Conservation (phyloP, 305 asterid species). For the Fraxinus latifolia region DNA sequence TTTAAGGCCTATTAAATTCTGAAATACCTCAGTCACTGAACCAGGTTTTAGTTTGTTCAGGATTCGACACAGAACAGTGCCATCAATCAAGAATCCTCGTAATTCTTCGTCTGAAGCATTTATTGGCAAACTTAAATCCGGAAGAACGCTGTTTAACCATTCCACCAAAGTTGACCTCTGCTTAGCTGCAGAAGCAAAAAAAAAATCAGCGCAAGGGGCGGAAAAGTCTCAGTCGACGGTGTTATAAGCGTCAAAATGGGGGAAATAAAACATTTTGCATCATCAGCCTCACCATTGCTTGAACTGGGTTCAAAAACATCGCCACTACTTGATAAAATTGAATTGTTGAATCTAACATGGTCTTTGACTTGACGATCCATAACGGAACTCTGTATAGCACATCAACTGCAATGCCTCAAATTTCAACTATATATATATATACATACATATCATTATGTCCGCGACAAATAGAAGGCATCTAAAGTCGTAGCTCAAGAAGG, state of each 20-base stretch:
- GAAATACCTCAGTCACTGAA: slow-evolving; percentile 59
- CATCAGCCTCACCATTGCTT: slow-evolving; percentile 47
- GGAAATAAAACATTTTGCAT: neutral
- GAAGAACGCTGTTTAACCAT: slow-evolving; percentile 73
- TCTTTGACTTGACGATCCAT: slow-evolving; percentile 46
- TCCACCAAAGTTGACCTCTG: slow-evolving; percentile 55
- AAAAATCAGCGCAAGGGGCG: neutral
- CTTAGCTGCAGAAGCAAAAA: slow-evolving; percentile 46
- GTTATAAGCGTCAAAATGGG: neutral
- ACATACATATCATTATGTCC: neutral
- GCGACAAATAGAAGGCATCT: neutral
- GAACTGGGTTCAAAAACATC: slow-evolving; percentile 64
- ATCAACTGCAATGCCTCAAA: slow-evolving; percentile 18
- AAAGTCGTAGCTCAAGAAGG: neutral
- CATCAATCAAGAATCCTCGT: slow-evolving; percentile 60
- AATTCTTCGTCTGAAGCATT: slow-evolving; percentile 79
- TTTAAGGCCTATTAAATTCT: neutral
- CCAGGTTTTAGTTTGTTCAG: slow-evolving; percentile 75
- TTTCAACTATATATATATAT: neutral
- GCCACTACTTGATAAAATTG: slow-evolving; percentile 37
- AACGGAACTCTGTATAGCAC: slow-evolving; percentile 25
- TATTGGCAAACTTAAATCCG: slow-evolving; percentile 49
- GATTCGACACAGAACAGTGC: slow-evolving; percentile 60
- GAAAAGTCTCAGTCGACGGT: slow-evolving; percentile 1
- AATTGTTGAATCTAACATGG: slow-evolving; percentile 35